A percentile compares a stretch with the other conserved stretches of the same genome.
Conservation (phyloP, 805 yeast genomes). For the Hanseniaspora vineae region DNA sequence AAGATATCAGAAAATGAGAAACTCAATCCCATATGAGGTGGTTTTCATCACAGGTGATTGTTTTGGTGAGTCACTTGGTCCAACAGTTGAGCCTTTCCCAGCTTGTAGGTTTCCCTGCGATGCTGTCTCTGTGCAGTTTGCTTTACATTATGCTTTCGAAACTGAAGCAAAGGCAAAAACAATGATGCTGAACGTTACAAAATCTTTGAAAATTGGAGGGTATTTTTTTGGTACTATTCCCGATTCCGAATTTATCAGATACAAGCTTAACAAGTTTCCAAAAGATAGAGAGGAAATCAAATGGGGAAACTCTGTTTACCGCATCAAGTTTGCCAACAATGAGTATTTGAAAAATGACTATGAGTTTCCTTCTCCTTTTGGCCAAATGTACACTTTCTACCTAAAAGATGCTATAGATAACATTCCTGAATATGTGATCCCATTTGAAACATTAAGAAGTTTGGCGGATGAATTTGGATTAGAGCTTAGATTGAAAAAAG, state of each 20-base stretch:
- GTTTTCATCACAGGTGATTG: slow-evolving; percentile 90
- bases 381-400: slow-evolving; percentile 71
- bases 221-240: slow-evolving; percentile 90
- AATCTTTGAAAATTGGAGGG: slow-evolving; percentile 72
- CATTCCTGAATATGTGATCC: slow-evolving; percentile 94
- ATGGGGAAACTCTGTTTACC: slow-evolving; percentile 81
- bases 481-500: slow-evolving; percentile 56
- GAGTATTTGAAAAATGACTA: slow-evolving; percentile 57
- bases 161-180: slow-evolving; percentile 66
- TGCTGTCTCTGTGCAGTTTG: slow-evolving; percentile 80
- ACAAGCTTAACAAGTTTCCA: slow-evolving; percentile 42
- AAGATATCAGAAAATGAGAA: slow-evolving; percentile 39
- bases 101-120: slow-evolving; percentile 70
- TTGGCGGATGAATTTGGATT: slow-evolving; percentile 76
- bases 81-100: slow-evolving; percentile 54
- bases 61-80: slow-evolving; percentile 57
- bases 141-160: slow-evolving; percentile 90
- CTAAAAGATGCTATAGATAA: slow-evolving; percentile 89
- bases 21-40: slow-evolving; percentile 51
- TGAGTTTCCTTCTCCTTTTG: slow-evolving; percentile 61
- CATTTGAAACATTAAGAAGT: slow-evolving; percentile 75
- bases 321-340: slow-evolving; percentile 64
- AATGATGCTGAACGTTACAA: slow-evolving; percentile 60
- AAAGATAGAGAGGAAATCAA: slow-evolving; percentile 33
- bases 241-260: slow-evolving; percentile 69